These are phyloP conservation scores for Hygrophoropsis aurantiaca DNA, from an alignment of 768 basidiomycete genomes.

Conservation along the genomic window DNA sequence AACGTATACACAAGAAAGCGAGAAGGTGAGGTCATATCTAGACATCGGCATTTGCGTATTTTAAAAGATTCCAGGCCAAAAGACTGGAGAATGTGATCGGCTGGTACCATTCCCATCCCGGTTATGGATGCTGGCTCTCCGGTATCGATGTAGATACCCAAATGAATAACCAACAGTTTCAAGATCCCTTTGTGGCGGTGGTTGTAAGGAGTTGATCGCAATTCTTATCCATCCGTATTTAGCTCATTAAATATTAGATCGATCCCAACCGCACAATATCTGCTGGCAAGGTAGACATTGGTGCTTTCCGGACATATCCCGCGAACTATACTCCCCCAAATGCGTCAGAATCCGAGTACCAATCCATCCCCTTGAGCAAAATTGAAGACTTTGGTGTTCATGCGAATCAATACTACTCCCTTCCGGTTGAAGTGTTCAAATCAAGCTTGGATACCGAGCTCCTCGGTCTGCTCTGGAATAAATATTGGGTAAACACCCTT, in stretches of 20 bases:
- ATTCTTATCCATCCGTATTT: background rate
- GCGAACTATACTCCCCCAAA: constrained; percentile 88
- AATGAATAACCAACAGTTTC: constrained; percentile 89
- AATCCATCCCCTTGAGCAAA: constrained; percentile 94
- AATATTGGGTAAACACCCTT: constrained; percentile 98
- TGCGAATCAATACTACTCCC: constrained; percentile 91
- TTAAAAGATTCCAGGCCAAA: constrained; percentile 57
- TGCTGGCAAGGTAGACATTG: constrained; percentile 97
- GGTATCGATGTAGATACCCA: constrained; percentile 99
- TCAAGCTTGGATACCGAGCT: constrained; percentile 84
- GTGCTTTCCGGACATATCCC: constrained; percentile 97
- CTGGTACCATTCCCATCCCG: constrained; percentile 99
- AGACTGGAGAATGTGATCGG: constrained; percentile 86
- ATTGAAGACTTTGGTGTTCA: constrained; percentile 99
- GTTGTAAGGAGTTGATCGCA: constrained; percentile 58
- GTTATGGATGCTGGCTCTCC: constrained; percentile 98
- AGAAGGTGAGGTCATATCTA: constrained; percentile 54
- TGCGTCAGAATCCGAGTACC: constrained; percentile 77
- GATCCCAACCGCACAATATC: constrained; percentile 98
- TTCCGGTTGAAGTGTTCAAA: constrained; percentile 96
- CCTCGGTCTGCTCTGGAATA: constrained; percentile 93
- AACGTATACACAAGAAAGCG: constrained; percentile 79
- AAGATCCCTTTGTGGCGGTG: constrained; percentile 96
- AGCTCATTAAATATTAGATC: constrained; percentile 50
- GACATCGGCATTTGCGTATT: background rate